Evolutionary conservation across 31 red algal genomes (phyloP), one percentile per base, ranked within the genome.

Genomic region (Odonthalia washingtoniensis): DNA sequence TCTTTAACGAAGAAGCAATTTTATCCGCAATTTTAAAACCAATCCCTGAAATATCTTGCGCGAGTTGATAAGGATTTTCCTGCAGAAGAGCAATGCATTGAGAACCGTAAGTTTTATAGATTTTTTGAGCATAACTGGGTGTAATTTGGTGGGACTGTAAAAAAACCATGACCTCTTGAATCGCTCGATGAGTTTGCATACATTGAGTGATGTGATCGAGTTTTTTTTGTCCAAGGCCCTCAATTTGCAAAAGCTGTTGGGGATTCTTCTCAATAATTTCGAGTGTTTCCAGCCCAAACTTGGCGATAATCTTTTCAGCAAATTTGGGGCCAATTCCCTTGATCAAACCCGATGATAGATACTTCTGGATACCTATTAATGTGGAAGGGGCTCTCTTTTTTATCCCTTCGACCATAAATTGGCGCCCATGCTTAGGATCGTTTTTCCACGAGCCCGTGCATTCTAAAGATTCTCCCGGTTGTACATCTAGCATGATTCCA

Each of bases 1-100:
- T 33, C 30, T 35, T 35, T 35, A 67, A 33, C 33, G 27, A 33
- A 33, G 27, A 35, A 67, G 64, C 64, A 67, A 67, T 67, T 33
- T 67, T 35, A 67, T 67, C 64, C 33, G 64, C 27, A 33, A 33
- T 67, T 67, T 67, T 67, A 67, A 67, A 67, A 67, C 64, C 64
- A 67, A 67, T 67, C 64, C 64, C 64, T 30, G 27, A 30, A 67
- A 67, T 67, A 33, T 67, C 64, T 67, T 30, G 27, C 64, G 64
- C 64, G 27, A 67, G 33, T 33, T 35, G 64, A 67, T 67, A 67
- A 67, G 64, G 64, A 35, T 67, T 67, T 35, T 67, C 64, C 33
- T 67, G 27, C 30, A 67, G 30, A 30, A 33, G 27, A 33, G 27
- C 64, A 35, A 67, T 67, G 33, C 64, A 33, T 67, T 67, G 27